Base-by-base conservation (phyloP, 2,329 filamentous ascomycete genomes). In the Venturia pyrina region DNA sequence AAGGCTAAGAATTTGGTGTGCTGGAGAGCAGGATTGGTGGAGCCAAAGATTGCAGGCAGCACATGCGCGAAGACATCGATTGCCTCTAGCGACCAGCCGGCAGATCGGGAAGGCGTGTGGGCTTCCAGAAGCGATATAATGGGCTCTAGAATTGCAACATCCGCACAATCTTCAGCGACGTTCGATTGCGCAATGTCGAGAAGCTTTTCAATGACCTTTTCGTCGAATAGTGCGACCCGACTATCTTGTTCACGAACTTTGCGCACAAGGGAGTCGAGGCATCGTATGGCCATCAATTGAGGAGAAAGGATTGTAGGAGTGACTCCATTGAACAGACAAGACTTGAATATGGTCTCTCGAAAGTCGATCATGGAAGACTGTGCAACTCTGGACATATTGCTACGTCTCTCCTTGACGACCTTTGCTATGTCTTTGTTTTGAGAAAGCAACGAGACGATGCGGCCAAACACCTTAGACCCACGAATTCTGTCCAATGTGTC, bases 321-420 rank as follows among this genome's bases (percentile, higher is more conserved):
- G 13, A 78, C 75, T 0, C 82, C 80, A 56, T 83, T 81, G 89
- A 89, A 93, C 1, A 89, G 75, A 0, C 81, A 73, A 44, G 85
- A 78, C 32, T 81, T 76, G 61, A 82, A 73, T 3, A 91, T 71
- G 3, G 78, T 75, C 1, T 76, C 74, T 66, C 86, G 85, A 53
- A 91, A 79, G 0, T 81, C 78, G 8, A 75, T 69, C 8, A 93
- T 72, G 0, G 84, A 80, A 19, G 77, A 78, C 70, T 87, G 86
- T 13, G 83, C 84, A 40, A 85, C 80, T 71, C 83, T 88, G 0
- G 90, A 88, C 72, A 93, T 81, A 69, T 91, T 92, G 66, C 78
- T 85, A 69, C 84, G 84, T 41, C 87, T 84, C 46, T 90, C 87
- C 68, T 82, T 84, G 0, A 83, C 82, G n/a, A 91, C 74, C 21